phyloP scores from a whole-genome alignment of 441 rosid genomes.

The Cnidoscolus chayamansa region DNA sequence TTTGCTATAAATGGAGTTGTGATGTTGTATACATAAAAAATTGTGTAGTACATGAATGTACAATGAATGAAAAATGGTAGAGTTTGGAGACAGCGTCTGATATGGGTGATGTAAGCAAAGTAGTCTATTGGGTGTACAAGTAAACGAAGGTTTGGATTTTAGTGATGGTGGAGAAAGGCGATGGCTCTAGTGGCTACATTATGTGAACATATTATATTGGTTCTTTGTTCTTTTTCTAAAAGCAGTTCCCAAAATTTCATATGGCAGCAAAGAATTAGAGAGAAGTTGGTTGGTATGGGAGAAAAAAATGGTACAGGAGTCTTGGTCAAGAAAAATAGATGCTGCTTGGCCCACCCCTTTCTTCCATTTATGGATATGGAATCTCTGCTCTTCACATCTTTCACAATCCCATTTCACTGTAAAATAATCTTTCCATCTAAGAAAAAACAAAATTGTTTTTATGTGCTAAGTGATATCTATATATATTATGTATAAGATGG shows the following conservation, averaged over 20 bases:
- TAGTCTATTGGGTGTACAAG: constrained; percentile 27
- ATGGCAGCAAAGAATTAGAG: constrained; percentile 22
- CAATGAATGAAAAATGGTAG: constrained; percentile 24
- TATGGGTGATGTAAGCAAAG: constrained; percentile 46
- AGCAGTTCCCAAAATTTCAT: constrained; percentile 14
- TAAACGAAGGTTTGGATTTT: constrained; percentile 34
- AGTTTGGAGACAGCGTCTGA: constrained; percentile 50
- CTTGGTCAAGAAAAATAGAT: constrained; percentile 42
- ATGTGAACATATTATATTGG: not conserved
- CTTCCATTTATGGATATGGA: constrained; percentile 53
- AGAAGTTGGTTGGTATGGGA: constrained; percentile 34
- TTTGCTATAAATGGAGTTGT: constrained; percentile 20
- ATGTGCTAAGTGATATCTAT: not conserved
- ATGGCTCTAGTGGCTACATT: constrained; percentile 20
- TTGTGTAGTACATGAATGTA: constrained; percentile 22
- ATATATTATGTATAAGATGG: not conserved
- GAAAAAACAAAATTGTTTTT: constrained; percentile 20
- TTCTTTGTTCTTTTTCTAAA: constrained; percentile 19
- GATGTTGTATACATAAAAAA: not conserved
- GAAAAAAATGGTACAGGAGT: constrained; percentile 40
- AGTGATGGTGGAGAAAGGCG: constrained; percentile 20
- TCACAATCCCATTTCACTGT: constrained; percentile 27
- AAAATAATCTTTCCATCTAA: constrained; percentile 18
- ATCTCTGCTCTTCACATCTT: constrained; percentile 76
- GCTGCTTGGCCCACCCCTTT: constrained; percentile 65